These are phyloP conservation scores for Cochlearia excelsa DNA, from an alignment of 345 rosid genomes.

Conservation along the genomic window DNA sequence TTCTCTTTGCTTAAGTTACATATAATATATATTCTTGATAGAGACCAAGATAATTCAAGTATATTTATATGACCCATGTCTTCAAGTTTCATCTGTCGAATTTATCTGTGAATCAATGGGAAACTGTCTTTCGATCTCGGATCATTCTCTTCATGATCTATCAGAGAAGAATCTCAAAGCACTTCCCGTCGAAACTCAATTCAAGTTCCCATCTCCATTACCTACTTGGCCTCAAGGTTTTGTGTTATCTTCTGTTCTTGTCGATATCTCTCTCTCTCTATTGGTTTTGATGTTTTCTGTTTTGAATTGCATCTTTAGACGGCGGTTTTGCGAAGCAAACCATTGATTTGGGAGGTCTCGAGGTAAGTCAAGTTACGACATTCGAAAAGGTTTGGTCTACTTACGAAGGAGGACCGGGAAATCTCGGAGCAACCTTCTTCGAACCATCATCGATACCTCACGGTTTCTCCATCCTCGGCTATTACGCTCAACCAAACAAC, in stretches of 20 bases:
- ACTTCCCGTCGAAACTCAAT: slow-evolving; percentile 49
- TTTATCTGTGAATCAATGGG: slow-evolving; percentile 34
- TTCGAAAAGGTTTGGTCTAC: slow-evolving; percentile 57
- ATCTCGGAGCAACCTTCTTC: slow-evolving; percentile 66
- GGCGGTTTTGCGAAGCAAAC: slow-evolving; percentile 54
- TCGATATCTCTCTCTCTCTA: neutral
- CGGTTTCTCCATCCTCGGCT: slow-evolving; percentile 58
- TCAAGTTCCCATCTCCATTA: slow-evolving; percentile 62
- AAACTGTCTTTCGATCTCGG: slow-evolving; percentile 24
- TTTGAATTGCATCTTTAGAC: slow-evolving; percentile 36
- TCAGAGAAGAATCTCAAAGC: slow-evolving; percentile 37
- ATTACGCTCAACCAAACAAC: slow-evolving; percentile 66
- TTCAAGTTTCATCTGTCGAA: slow-evolving; percentile 18
- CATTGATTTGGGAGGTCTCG: slow-evolving; percentile 63
- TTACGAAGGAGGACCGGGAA: slow-evolving; percentile 62
- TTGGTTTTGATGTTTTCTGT: neutral
- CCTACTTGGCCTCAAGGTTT: slow-evolving; percentile 55
- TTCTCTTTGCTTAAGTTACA: slow-evolving; percentile 7
- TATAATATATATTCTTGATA: slow-evolving; percentile 3
- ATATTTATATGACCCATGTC: slow-evolving; percentile 18
- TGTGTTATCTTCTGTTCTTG: neutral
- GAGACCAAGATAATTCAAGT: neutral
- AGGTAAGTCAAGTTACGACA: slow-evolving; percentile 54
- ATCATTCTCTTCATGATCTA: slow-evolving; percentile 19
- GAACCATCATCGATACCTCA: slow-evolving; percentile 54